phyloP scores from a whole-genome alignment of 805 yeast genomes.

The Candida chauliodis region DNA sequence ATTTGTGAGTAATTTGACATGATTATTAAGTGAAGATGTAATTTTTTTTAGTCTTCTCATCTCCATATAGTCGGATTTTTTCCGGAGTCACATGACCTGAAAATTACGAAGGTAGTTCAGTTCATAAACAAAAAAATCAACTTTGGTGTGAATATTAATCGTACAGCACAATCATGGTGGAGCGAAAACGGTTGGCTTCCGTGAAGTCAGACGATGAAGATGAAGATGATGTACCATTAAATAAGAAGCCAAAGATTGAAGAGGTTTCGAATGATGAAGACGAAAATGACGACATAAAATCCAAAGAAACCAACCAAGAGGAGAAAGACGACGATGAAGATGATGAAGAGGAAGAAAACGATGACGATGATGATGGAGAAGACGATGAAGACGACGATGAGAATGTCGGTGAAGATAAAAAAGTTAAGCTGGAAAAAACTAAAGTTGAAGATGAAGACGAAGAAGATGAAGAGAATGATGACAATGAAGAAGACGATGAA shows the following conservation, averaged over 20 bases:
- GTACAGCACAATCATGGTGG: slow-evolving; percentile 31
- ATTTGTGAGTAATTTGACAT: slow-evolving; percentile 51
- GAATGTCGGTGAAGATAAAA: slow-evolving; percentile 13
- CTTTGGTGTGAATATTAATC: no score
- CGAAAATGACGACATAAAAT: no score
- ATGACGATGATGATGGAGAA: slow-evolving; percentile 17
- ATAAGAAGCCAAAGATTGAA: slow-evolving; percentile 20
- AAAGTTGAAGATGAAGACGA: slow-evolving; percentile 27
- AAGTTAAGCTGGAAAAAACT: no score
- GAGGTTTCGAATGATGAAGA: slow-evolving; percentile 21
- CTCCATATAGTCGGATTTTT: not conserved
- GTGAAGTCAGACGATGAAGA: slow-evolving; percentile 26
- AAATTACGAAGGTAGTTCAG: slow-evolving; percentile 3
- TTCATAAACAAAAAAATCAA: no score
- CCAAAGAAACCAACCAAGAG: slow-evolving; percentile 22
- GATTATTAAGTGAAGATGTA: not conserved
- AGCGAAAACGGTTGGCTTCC: slow-evolving; percentile 28
- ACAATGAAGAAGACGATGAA: slow-evolving; percentile 42
- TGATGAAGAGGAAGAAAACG: slow-evolving; percentile 11
- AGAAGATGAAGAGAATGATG: slow-evolving; percentile 36
- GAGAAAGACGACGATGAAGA: slow-evolving; percentile 16
- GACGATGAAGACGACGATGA: slow-evolving; percentile 13
- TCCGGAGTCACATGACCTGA: slow-evolving; percentile 5
- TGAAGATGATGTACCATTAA: slow-evolving; percentile 22
- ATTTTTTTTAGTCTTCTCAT: slow-evolving; percentile 7